Conservation (phyloP, 2,329 filamentous ascomycete species). For the Arthrobotrys conoides region DNA sequence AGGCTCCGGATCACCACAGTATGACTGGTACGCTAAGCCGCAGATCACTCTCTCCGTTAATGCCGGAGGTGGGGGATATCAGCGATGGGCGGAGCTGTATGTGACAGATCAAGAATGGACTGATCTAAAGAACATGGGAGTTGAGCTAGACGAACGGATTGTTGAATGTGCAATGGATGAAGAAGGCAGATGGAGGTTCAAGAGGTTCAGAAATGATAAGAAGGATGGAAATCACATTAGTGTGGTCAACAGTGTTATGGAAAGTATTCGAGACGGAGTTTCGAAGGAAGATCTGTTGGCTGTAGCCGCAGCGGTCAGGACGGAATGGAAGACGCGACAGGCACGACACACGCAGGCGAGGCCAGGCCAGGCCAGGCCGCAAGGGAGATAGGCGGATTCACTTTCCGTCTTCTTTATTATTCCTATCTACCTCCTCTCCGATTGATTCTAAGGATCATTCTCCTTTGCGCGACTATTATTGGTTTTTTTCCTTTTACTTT, state of each 20-base stretch:
- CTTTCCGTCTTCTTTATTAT: background rate
- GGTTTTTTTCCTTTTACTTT: background rate
- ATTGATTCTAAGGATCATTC: background rate
- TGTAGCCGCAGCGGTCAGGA: conserved; percentile 79
- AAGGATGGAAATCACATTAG: conserved; percentile 87
- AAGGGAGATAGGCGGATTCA: conserved; percentile 12
- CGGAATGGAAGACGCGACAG: conserved; percentile 77
- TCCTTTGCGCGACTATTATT: background rate
- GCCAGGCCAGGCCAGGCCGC: conserved; percentile 6
- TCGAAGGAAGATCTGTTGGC: conserved; percentile 83
- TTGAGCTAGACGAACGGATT: conserved; percentile 86
- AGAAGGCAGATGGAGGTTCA: conserved; percentile 83
- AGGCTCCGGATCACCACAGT: conserved; percentile 62
- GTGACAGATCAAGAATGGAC: conserved; percentile 87
- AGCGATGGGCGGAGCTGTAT: conserved; percentile 77
- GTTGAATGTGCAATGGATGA: conserved; percentile 90
- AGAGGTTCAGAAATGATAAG: conserved; percentile 94
- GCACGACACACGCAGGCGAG: background rate
- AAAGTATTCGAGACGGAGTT: conserved; percentile 89
- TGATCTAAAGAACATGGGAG: conserved; percentile 78
- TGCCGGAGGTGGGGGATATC: conserved; percentile 70
- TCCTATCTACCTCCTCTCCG: background rate
- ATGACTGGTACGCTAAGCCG: conserved; percentile 60
- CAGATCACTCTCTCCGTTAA: conserved; percentile 56
- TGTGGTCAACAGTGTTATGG: conserved; percentile 86